These are phyloP conservation scores for Moniliophthora roreri DNA, from an alignment of 1,284 basidiomycete genomes.

Conservation along the genomic window DNA sequence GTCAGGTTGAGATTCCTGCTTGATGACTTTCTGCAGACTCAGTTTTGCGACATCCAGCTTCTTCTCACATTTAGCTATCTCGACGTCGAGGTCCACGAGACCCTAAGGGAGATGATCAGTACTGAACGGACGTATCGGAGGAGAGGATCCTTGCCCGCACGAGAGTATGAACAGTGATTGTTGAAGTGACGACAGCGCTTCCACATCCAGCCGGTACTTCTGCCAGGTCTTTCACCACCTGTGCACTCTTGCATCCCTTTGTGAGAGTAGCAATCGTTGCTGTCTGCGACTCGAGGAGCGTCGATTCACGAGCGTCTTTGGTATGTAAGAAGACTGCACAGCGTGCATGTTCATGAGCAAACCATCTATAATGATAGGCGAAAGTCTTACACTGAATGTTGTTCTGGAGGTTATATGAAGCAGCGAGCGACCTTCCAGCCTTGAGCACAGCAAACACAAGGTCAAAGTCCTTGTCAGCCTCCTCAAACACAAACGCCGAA, in stretches of 20 bases:
- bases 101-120: conserved; percentile 50
- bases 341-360: conserved; percentile 8
- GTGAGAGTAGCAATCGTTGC: conserved; percentile 81
- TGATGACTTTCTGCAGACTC: conserved; percentile 75
- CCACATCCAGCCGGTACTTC: conserved; percentile 90
- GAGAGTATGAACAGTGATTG: conserved; percentile 78
- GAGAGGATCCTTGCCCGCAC: conserved; percentile 64
- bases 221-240: conserved; percentile 53
- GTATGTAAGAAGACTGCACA: conserved; percentile 77
- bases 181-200: conserved; percentile 75
- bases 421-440: conserved; percentile 82
- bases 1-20: conserved; percentile 72
- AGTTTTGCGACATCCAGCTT: conserved; percentile 73
- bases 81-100: conserved; percentile 79
- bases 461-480: conserved; percentile 86
- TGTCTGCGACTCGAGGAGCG: conserved; percentile 70
- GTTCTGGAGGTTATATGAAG: conserved; percentile 88
- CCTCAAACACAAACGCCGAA: conserved; percentile 61
- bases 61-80: conserved; percentile 87
- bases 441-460: conserved; percentile 82
- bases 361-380: conserved; percentile 10
- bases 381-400: conserved; percentile 75
- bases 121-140: neutral
- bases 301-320: conserved; percentile 60
- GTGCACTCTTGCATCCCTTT: conserved; percentile 83